These are phyloP conservation scores for Streptanthus diversifolius DNA, from an alignment of 345 rosid species.

Conservation along the genomic window DNA sequence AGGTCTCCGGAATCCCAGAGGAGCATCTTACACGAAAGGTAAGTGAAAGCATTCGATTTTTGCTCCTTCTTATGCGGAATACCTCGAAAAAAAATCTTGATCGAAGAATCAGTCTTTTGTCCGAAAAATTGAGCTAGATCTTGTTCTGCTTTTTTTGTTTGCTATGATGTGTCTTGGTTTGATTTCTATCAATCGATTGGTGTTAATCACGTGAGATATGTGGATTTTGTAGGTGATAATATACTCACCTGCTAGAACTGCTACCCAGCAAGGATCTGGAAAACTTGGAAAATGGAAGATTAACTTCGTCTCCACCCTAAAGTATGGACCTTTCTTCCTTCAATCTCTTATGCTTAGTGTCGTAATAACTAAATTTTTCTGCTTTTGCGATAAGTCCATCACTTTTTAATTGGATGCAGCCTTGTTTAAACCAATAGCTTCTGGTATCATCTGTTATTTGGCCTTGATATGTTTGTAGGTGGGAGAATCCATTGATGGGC, in stretches of 20 bases:
- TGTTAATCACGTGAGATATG: neutral
- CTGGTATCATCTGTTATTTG: neutral
- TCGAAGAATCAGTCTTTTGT: neutral
- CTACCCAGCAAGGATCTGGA: conserved; percentile 96
- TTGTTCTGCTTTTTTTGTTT: neutral
- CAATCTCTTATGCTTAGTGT: neutral
- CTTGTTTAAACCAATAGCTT: neutral
- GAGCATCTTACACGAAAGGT: conserved; percentile 77
- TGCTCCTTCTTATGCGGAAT: neutral
- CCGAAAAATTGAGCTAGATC: neutral
- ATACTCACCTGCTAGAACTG: conserved; percentile 91
- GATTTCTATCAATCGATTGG: neutral
- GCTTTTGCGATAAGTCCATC: neutral
- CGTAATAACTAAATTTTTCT: neutral
- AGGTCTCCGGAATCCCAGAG: conserved; percentile 88
- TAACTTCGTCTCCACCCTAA: conserved; percentile 82
- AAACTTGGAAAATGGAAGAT: conserved; percentile 92
- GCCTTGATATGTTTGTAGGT: conserved; percentile 43
- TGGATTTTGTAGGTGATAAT: conserved; percentile 62
- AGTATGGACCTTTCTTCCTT: conserved; percentile 42
- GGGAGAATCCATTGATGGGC: conserved; percentile 99
- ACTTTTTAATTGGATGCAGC: neutral
- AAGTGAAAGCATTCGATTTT: neutral
- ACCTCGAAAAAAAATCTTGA: neutral
- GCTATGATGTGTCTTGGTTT: no score